A percentile compares a stretch with the other conserved stretches of the same genome.
Evolutionary conservation across 2,329 filamentous ascomycete species (phyloP).

Genomic region (Hawksworthiomyces lignivorus): DNA sequence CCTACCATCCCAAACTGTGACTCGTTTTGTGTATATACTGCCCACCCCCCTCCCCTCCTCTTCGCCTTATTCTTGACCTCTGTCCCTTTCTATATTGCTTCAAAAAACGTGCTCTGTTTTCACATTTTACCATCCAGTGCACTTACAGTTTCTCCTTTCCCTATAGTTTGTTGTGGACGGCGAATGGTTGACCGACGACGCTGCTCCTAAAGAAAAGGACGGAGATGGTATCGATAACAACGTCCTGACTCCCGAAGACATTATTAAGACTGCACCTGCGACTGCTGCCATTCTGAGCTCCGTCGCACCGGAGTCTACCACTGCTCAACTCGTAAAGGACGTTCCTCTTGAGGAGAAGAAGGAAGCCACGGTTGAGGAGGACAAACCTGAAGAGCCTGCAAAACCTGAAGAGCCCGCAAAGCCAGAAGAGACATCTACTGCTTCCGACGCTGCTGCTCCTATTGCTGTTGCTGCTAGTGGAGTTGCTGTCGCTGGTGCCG

Average conservation of each 20-base stretch:
- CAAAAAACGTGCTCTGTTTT: not conserved
- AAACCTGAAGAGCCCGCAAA: not conserved
- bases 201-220: constrained; percentile 76
- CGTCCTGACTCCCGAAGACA: constrained; percentile 69
- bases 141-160: no score
- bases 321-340: constrained; percentile 56
- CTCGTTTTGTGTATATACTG: no score
- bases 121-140: not conserved
- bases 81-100: not conserved
- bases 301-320: constrained; percentile 62
- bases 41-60: not conserved
- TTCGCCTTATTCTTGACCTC: not conserved
- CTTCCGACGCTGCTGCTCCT: not conserved
- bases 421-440: not conserved
- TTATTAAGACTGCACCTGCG: constrained; percentile 41
- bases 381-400: not conserved
- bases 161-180: constrained; percentile 88
- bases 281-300: constrained; percentile 51
- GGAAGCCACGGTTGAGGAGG: constrained; percentile 24
- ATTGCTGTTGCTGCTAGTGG: not conserved
- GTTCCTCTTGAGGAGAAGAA: constrained; percentile 51
- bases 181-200: constrained; percentile 76
- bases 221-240: constrained; percentile 84
- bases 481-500: constrained; percentile 5
- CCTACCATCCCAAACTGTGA: no score